These are phyloP conservation scores for Rhynchospora tenuis DNA, from an alignment of 176 grass and related monocot genomes.

Conservation along the genomic window DNA sequence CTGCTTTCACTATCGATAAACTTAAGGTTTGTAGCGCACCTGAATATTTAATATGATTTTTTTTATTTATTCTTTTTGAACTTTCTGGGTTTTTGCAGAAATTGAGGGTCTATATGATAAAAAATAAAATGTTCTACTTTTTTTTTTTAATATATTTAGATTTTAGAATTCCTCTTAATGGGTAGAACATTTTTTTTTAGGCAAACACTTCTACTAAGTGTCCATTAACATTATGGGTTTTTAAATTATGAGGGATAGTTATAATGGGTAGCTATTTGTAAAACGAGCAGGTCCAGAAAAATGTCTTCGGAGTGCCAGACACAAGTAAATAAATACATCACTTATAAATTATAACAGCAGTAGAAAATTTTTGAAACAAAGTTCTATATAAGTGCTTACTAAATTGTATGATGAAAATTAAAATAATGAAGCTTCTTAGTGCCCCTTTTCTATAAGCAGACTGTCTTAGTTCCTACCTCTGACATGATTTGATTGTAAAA, in stretches of 20 bases:
- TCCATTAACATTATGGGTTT: background rate
- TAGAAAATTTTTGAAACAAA: background rate
- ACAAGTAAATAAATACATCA: background rate
- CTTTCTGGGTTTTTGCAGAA: background rate
- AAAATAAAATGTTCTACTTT: background rate
- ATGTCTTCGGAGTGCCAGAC: background rate
- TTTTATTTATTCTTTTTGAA: background rate
- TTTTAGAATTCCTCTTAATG: too few relatives aligned
- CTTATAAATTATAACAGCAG: background rate
- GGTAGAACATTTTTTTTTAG: background rate
- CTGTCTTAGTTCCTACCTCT: background rate
- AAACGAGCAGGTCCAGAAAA: background rate
- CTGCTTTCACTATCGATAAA: slow-evolving; percentile 51
- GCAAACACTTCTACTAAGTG: background rate
- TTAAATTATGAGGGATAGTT: background rate
- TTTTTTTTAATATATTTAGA: too few relatives aligned
- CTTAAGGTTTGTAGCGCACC: slow-evolving; percentile 31
- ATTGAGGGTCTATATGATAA: background rate
- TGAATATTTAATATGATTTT: background rate
- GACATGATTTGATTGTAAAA: background rate
- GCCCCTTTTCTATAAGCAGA: background rate
- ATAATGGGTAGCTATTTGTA: background rate
- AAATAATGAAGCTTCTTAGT: background rate
- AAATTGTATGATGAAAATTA: background rate
- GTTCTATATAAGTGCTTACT: background rate